phyloP scores from a whole-genome alignment of 345 rosid genomes.

The Punica granatum region DNA sequence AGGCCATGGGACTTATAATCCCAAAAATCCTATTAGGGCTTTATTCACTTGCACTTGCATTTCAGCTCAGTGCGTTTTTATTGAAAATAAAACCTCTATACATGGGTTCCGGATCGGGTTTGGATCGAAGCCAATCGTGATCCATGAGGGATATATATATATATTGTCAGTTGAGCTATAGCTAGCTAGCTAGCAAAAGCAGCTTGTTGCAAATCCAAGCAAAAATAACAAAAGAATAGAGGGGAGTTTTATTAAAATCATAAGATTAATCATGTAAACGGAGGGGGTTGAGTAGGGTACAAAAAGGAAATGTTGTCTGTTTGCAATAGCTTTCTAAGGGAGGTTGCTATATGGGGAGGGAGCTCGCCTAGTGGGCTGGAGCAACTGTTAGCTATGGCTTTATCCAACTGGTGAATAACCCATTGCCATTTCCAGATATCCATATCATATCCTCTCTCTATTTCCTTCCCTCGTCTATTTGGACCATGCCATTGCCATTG shows the following conservation, averaged over 20 bases:
- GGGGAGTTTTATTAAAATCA: no score
- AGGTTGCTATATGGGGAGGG: constrained; percentile 22
- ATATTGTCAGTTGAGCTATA: no score
- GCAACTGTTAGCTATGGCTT: constrained; percentile 62
- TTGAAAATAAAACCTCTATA: no score
- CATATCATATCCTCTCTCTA: not conserved
- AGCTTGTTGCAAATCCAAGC: not conserved
- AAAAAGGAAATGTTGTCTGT: not conserved
- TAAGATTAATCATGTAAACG: not conserved
- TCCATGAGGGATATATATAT: no score
- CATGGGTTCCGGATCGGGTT: no score
- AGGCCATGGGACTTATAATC: no score
- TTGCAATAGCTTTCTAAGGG: constrained; percentile 13
- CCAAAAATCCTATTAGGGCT: no score
- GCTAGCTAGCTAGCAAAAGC: no score
- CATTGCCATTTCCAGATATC: constrained; percentile 30
- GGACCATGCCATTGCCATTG: not conserved
- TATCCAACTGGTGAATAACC: constrained; percentile 47
- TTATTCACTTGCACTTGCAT: no score
- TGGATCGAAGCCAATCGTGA: no score
- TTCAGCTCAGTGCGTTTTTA: no score
- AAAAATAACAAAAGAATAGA: no score
- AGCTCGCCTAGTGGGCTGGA: constrained; percentile 29
- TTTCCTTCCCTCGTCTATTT: not conserved
- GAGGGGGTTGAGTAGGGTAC: not conserved